These are phyloP conservation scores for Postia placenta DNA, from an alignment of 768 basidiomycete genomes.

Conservation along the genomic window DNA sequence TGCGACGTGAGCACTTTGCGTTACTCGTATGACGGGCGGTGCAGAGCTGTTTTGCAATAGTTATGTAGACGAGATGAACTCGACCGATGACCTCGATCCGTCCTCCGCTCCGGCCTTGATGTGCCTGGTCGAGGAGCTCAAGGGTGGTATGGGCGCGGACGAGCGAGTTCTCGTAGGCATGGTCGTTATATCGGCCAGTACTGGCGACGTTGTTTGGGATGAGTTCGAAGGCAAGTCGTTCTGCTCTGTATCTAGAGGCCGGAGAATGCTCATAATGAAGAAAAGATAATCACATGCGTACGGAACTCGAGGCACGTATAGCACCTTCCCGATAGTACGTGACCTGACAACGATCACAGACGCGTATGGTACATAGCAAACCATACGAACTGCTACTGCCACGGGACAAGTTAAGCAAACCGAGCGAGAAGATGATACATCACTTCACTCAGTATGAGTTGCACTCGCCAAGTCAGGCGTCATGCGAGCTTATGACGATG, in stretches of 20 bases:
- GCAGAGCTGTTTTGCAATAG: constrained; percentile 35
- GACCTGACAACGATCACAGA: too few species aligned
- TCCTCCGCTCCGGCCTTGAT: constrained; percentile 65
- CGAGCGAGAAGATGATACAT: constrained; percentile 69
- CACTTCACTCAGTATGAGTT: constrained; percentile 58
- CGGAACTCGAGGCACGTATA: constrained; percentile 81
- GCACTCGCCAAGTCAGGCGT: not conserved
- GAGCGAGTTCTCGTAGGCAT: constrained; percentile 56
- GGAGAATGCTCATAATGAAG: not conserved
- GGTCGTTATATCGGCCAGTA: constrained; percentile 76
- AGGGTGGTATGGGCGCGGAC: constrained; percentile 35
- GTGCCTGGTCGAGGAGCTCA: constrained; percentile 58
- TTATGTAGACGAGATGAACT: constrained; percentile 77
- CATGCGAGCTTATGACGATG: not conserved
- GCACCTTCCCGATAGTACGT: not conserved
- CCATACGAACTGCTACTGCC: constrained; percentile 80
- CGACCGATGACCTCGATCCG: constrained; percentile 50
- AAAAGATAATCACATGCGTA: constrained; percentile 74
- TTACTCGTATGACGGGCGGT: too few species aligned
- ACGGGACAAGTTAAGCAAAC: constrained; percentile 48
- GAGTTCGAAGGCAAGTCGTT: constrained; percentile 64
- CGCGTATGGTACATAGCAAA: constrained; percentile 76
- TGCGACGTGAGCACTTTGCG: constrained; percentile 58
- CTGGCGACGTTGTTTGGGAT: constrained; percentile 93
- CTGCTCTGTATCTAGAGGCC: not conserved